A percentile compares a stretch with the other conserved stretches of the same genome.
Conservation (phyloP, 805 yeast species). For the Ogataea angusta region DNA sequence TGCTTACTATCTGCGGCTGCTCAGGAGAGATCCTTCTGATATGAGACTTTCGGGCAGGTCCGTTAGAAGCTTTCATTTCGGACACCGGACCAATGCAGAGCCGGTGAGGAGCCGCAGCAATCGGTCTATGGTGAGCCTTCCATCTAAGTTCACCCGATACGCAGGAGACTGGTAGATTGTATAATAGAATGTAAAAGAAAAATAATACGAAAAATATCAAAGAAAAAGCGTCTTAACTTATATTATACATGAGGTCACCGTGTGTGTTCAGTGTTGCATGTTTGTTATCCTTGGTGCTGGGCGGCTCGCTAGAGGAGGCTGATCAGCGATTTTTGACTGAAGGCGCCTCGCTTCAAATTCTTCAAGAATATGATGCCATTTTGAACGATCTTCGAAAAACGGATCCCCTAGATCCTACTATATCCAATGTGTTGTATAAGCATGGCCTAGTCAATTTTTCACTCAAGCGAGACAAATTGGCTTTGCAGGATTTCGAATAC, state of each 20-base stretch:
- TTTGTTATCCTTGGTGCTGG: background rate
- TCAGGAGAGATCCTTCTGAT: slow-evolving; percentile 15
- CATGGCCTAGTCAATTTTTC: slow-evolving; percentile 60
- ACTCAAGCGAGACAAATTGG: slow-evolving; percentile 49
- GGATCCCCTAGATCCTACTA: slow-evolving; percentile 10
- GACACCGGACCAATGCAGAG: slow-evolving; percentile 22
- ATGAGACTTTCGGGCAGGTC: slow-evolving; percentile 18
- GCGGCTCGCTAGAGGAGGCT: slow-evolving; percentile 9
- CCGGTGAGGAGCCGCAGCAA: slow-evolving; percentile 20
- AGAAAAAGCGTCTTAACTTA: background rate
- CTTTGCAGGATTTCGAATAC: slow-evolving; percentile 49
- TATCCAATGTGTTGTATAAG: slow-evolving; percentile 52
- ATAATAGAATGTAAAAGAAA: slow-evolving; percentile 5
- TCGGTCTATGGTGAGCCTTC: slow-evolving; percentile 30
- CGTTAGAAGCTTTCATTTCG: slow-evolving; percentile 29
- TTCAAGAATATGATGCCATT: slow-evolving; percentile 31
- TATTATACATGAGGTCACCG: background rate
- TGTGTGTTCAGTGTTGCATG: background rate
- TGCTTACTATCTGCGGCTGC: slow-evolving; percentile 23
- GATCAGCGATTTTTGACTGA: slow-evolving; percentile 18
- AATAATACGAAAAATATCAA: background rate
- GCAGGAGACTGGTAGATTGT: slow-evolving; percentile 30
- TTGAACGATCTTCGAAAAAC: slow-evolving; percentile 17
- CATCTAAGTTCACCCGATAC: slow-evolving; percentile 31
- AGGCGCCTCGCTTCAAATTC: slow-evolving; percentile 30